phyloP scores from a whole-genome alignment of 2,329 filamentous ascomycete species.

The Diplocarpon mali region DNA sequence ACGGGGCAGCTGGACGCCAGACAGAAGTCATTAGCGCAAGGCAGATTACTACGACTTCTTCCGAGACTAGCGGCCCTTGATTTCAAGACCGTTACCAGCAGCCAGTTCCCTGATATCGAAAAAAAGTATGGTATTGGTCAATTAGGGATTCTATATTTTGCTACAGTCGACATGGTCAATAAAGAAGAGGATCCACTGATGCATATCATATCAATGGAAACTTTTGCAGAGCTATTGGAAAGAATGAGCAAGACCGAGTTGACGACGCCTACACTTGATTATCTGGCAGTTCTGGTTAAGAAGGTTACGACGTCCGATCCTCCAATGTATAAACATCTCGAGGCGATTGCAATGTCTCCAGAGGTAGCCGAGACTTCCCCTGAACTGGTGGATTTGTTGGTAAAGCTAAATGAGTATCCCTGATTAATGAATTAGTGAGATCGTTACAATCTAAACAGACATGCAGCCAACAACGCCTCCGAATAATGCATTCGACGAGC shows the following conservation, averaged over 20 bases:
- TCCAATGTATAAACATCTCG: conserved; percentile 22
- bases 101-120: conserved; percentile 24
- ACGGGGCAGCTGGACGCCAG: conserved; percentile 21
- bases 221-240: conserved; percentile 26
- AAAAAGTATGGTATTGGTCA: conserved; percentile 13
- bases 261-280: conserved; percentile 19
- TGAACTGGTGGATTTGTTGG: conserved; percentile 22
- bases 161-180: conserved; percentile 25
- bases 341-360: conserved; percentile 16
- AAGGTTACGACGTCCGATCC: conserved; percentile 20
- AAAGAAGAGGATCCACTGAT: conserved; percentile 27
- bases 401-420: conserved; percentile 16
- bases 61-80: conserved; percentile 24
- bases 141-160: conserved; percentile 25
- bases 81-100: conserved; percentile 19
- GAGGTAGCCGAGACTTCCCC: conserved; percentile 17
- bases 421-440: not conserved
- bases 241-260: conserved; percentile 24
- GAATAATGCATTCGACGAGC: too few species aligned
- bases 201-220: conserved; percentile 27
- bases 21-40: conserved; percentile 28
- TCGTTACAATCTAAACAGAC: too few species aligned
- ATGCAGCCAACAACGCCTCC: too few species aligned
- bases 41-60: conserved; percentile 24
- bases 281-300: conserved; percentile 20